Conservation (phyloP, 352 stramenopile species). For the Phytophthora rubi region DNA sequence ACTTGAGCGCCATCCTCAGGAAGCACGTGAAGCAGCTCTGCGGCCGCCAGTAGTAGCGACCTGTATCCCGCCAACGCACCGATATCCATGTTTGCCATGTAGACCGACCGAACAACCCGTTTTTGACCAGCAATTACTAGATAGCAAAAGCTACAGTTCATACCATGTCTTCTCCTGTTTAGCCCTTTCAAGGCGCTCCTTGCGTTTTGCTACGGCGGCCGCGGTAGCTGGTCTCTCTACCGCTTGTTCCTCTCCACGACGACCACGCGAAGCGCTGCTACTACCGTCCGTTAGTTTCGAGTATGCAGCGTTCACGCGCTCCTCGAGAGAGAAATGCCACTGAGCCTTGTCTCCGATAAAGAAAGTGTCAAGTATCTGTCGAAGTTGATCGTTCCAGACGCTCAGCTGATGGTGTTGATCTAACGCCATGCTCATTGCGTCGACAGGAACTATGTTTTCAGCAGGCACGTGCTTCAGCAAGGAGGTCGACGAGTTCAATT, state of each 20-base stretch:
- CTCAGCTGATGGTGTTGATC: constrained; percentile 17
- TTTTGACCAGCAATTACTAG: constrained; percentile 1
- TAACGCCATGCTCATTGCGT: constrained; percentile 19
- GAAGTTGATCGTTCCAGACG: constrained; percentile 29
- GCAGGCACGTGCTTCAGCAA: constrained; percentile 7
- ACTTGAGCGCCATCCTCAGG: constrained; percentile 65
- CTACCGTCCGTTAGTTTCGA: constrained; percentile 9
- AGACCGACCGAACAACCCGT: constrained; percentile 24
- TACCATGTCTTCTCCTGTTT: constrained; percentile 39
- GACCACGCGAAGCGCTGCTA: background rate
- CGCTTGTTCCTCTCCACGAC: constrained; percentile 6
- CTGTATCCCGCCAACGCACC: background rate
- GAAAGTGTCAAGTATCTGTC: constrained; percentile 32
- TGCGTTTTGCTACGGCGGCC: constrained; percentile 32
- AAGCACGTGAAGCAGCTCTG: constrained; percentile 63
- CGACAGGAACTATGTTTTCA: background rate
- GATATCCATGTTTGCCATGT: constrained; percentile 18
- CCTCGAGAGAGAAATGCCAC: constrained; percentile 26
- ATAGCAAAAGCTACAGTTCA: constrained; percentile 17
- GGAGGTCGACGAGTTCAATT: constrained; percentile 18
- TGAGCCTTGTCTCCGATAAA: constrained; percentile 24
- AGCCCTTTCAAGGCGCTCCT: constrained; percentile 33
- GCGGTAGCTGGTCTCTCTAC: constrained; percentile 20
- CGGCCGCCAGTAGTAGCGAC: constrained; percentile 24
- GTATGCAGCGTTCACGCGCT: constrained; percentile 24